Evolutionary conservation across 2,329 filamentous ascomycete genomes (phyloP).

Genomic region (Pyrenochaeta sp.): DNA sequence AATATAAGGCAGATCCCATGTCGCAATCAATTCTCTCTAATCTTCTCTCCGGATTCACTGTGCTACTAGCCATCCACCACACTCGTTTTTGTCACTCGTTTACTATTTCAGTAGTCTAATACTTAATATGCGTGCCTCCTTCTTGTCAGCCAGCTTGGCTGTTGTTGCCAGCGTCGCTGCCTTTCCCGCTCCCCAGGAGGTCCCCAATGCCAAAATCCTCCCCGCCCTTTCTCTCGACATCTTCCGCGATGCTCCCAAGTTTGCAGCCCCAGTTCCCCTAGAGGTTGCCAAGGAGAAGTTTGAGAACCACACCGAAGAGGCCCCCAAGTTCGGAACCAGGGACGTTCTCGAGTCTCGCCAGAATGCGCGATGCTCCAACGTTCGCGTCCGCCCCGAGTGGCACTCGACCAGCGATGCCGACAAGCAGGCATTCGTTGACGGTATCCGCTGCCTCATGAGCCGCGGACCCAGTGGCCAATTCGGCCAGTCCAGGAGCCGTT

Average conservation of each 20-base stretch:
- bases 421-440: slow-evolving; percentile 34
- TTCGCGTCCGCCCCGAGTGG: slow-evolving; percentile 42
- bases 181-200: slow-evolving; percentile 15
- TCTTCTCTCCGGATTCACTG: slow-evolving; percentile 1
- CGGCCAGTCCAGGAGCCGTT: slow-evolving; percentile 33
- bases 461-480: slow-evolving; percentile 33
- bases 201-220: slow-evolving; percentile 6
- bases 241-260: slow-evolving; percentile 12
- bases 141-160: slow-evolving; percentile 26
- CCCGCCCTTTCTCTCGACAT: slow-evolving; percentile 15
- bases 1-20: slow-evolving; percentile 18
- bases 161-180: slow-evolving; percentile 17
- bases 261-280: slow-evolving; percentile 12
- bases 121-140: slow-evolving; percentile 24
- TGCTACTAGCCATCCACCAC: slow-evolving; percentile 6
- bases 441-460: slow-evolving; percentile 39
- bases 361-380: slow-evolving; percentile 43
- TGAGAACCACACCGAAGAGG: slow-evolving; percentile 4
- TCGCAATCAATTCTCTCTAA: slow-evolving; percentile 3
- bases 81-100: slow-evolving; percentile 14
- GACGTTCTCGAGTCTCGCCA: slow-evolving; percentile 58
- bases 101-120: slow-evolving; percentile 14
- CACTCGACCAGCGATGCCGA: slow-evolving; percentile 32
- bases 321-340: slow-evolving; percentile 69
- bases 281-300: slow-evolving; percentile 12